Percentiles rank a stretch among this genome's conserved stretches.
Conservation (phyloP, 352 stramenopile genomes). For the Thraustochytrium striatum region DNA sequence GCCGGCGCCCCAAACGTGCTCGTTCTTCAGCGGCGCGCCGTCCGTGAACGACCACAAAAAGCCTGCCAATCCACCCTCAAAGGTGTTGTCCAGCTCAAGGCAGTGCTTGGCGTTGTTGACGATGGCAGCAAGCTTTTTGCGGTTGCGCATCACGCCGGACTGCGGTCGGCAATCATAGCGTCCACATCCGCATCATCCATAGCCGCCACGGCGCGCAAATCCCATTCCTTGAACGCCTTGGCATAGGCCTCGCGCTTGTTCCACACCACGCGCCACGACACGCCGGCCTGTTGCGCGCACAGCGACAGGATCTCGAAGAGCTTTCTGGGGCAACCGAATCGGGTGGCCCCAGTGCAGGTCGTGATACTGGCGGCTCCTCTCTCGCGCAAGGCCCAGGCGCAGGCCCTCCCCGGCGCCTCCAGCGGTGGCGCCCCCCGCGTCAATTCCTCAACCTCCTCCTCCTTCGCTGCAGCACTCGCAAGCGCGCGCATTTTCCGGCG, state of each 20-base stretch:
- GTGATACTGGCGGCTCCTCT: neutral
- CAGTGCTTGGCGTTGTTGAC: conserved; percentile 36
- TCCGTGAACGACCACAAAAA: conserved; percentile 28
- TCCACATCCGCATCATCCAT: conserved; percentile 30
- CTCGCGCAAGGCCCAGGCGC: too few relatives aligned
- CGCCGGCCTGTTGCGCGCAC: conserved; percentile 35
- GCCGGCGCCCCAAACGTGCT: neutral
- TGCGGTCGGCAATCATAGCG: conserved; percentile 8
- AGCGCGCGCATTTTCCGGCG: too few relatives aligned
- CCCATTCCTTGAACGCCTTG: conserved; percentile 2
- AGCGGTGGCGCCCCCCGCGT: too few relatives aligned
- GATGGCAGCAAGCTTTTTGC: conserved; percentile 20
- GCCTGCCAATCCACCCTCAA: neutral
- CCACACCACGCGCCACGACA: conserved; percentile 36
- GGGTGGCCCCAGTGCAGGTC: conserved; percentile 33
- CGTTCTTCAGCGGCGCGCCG: neutral
- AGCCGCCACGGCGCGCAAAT: conserved; percentile 16
- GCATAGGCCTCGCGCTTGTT: conserved; percentile 31
- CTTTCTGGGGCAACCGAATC: neutral
- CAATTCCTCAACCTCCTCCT: too few relatives aligned
- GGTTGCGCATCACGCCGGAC: conserved; percentile 25
- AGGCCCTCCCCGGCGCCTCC: too few relatives aligned
- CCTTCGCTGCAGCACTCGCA: too few relatives aligned
- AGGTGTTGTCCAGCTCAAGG: neutral
- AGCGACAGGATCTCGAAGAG: conserved; percentile 46